Percentiles rank a stretch among this genome's conserved stretches.
These are phyloP conservation scores for Phaeosphaeria sp. DNA, from an alignment of 2,329 filamentous ascomycete species.

Conservation along the genomic window DNA sequence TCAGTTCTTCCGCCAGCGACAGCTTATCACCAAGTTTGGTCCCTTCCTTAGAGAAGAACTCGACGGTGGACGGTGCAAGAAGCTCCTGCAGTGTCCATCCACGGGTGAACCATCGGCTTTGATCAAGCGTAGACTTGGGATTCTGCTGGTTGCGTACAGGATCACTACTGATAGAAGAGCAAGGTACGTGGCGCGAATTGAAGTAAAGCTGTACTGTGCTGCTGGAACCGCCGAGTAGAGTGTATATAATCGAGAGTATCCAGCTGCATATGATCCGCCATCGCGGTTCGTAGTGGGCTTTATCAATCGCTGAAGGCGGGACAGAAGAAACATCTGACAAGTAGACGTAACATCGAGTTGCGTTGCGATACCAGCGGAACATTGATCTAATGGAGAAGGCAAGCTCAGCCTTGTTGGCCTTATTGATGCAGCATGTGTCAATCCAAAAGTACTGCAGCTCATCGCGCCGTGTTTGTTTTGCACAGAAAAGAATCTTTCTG, in stretches of 20 bases:
- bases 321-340: background rate
- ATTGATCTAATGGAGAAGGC: background rate
- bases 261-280: too few relatives aligned
- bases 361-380: background rate
- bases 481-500: background rate
- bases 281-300: too few relatives aligned
- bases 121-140: background rate
- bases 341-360: background rate
- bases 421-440: conserved; percentile 11
- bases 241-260: too few relatives aligned
- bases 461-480: conserved; percentile 6
- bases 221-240: too few relatives aligned
- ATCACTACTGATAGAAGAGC: too few relatives aligned
- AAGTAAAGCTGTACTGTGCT: too few relatives aligned
- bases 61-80: background rate
- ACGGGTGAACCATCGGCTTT: background rate
- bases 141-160: background rate
- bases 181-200: too few relatives aligned
- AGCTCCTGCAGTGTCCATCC: background rate
- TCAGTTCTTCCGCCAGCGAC: background rate
- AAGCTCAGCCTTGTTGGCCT: background rate
- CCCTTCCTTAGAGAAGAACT: background rate
- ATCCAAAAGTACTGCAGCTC: conserved; percentile 7
- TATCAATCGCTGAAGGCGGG: background rate
- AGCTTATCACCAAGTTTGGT: background rate